Percentiles rank a stretch among this genome's conserved stretches.
phyloP scores from a whole-genome alignment of 1,139 yeast genomes.

The Chernovozyma aurita region DNA sequence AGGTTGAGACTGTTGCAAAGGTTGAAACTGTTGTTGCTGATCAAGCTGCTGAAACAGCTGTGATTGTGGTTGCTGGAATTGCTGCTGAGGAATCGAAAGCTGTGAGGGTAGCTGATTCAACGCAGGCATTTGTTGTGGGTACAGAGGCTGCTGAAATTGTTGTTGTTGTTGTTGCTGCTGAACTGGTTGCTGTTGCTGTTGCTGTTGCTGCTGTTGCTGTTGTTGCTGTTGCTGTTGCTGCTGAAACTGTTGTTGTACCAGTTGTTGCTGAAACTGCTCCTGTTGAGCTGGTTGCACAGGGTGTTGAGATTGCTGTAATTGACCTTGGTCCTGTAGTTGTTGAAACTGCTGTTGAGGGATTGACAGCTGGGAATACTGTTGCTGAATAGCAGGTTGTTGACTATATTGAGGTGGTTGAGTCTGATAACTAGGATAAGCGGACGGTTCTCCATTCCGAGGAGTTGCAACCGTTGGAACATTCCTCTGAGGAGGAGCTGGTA shows the following conservation, averaged over 20 bases:
- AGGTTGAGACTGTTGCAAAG: no score
- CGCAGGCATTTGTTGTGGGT: constrained; percentile 4
- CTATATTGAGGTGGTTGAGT: constrained; percentile 5
- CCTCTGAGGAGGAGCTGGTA: constrained; percentile 39
- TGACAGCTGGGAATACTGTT: constrained; percentile 2
- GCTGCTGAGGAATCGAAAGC: constrained; percentile 2
- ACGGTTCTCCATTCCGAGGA: constrained; percentile 5
- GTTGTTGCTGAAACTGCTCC: constrained; percentile 7
- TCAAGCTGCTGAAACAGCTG: not conserved
- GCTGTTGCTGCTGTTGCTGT: constrained; percentile 1
- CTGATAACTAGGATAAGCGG: not conserved
- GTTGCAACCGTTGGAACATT: constrained; percentile 18
- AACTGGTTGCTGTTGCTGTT: constrained; percentile 7
- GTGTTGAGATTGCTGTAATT: constrained; percentile 7
- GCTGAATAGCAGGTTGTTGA: constrained; percentile 2
- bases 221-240: constrained; percentile 4
- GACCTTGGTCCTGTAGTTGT: constrained; percentile 3
- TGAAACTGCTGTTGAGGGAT: constrained; percentile 2
- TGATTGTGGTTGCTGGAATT: constrained; percentile 2
- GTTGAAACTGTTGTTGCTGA: not conserved
- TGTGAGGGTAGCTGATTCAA: constrained; percentile 1
- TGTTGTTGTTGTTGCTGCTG: constrained; percentile 10
- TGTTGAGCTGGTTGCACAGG: constrained; percentile 6
- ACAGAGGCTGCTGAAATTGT: constrained; percentile 1
- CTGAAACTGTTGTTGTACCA: constrained; percentile 5